Conservation (phyloP, 1,284 basidiomycete species). For the Sporisorium scitamineum region DNA sequence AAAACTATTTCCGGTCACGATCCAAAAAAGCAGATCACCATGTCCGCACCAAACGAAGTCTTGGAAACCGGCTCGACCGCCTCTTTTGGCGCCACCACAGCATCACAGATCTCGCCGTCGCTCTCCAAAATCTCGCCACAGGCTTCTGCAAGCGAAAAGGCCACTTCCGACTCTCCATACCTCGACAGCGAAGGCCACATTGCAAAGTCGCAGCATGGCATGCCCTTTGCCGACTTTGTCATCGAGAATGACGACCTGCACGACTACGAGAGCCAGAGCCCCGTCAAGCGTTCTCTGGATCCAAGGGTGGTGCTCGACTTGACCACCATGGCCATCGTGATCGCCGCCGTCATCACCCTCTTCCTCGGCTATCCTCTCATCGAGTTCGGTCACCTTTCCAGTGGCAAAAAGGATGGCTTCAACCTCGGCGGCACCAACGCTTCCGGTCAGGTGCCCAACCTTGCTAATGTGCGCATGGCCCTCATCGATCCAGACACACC, state of each 20-base stretch:
- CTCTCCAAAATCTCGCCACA: conserved; percentile 22
- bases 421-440: conserved; percentile 60
- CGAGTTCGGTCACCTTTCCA: conserved; percentile 19
- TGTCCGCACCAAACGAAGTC: conserved; percentile 17
- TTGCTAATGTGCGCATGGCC: conserved; percentile 33
- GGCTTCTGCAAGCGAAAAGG: conserved; percentile 17
- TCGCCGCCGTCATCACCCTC: conserved; percentile 73
- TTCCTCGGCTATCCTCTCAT: conserved; percentile 85
- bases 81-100: conserved; percentile 9
- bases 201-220: conserved; percentile 18
- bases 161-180: conserved; percentile 35
- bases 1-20: no score
- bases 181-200: conserved; percentile 21
- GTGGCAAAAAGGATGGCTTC: conserved; percentile 37
- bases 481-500: conserved; percentile 70
- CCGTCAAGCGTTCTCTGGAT: conserved; percentile 30
- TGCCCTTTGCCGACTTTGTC: conserved; percentile 51
- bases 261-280: conserved; percentile 40
- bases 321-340: conserved; percentile 70
- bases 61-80: conserved; percentile 18
- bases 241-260: conserved; percentile 53
- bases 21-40: conserved; percentile 5
- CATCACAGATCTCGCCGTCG: conserved; percentile 10
- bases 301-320: conserved; percentile 35
- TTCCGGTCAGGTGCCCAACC: conserved; percentile 55